Percentiles rank a stretch among this genome's conserved stretches.
These are phyloP conservation scores for Blastobotrys arbuscula DNA, from an alignment of 1,139 yeast species.

Conservation along the genomic window DNA sequence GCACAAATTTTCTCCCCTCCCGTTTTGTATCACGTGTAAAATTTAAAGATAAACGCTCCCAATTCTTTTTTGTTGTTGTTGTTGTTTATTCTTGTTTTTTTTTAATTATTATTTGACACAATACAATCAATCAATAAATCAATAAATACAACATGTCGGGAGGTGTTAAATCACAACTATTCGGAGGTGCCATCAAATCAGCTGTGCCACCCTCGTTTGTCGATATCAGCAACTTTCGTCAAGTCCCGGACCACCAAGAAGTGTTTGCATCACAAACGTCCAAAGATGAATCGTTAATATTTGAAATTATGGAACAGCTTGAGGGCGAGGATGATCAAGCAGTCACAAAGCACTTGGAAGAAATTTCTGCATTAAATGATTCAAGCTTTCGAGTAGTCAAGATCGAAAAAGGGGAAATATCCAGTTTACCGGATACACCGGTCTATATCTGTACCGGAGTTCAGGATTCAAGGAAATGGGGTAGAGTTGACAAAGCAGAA, in stretches of 20 bases:
- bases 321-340: slow-evolving; percentile 38
- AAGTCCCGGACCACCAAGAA: slow-evolving; percentile 86
- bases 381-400: background rate
- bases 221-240: slow-evolving; percentile 70
- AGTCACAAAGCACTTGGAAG: slow-evolving; percentile 39
- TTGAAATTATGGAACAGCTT: slow-evolving; percentile 65
- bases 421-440: slow-evolving; percentile 1
- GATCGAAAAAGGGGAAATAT: background rate
- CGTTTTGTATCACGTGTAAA: no score
- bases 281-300: slow-evolving; percentile 55
- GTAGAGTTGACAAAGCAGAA: slow-evolving; percentile 32
- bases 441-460: slow-evolving; percentile 2
- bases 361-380: slow-evolving; percentile 36
- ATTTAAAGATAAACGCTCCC: no score
- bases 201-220: slow-evolving; percentile 50
- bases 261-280: slow-evolving; percentile 48
- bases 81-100: no score
- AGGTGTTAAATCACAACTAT: slow-evolving; percentile 38
- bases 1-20: no score
- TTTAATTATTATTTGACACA: background rate
- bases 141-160: background rate
- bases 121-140: no score
- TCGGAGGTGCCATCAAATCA: slow-evolving; percentile 74
- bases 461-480: slow-evolving; percentile 45
- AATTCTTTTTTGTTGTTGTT: no score